Percentiles rank a stretch among this genome's conserved stretches.
Evolutionary conservation across 345 rosid genomes (phyloP).

Genomic region (Luvunga scandens): DNA sequence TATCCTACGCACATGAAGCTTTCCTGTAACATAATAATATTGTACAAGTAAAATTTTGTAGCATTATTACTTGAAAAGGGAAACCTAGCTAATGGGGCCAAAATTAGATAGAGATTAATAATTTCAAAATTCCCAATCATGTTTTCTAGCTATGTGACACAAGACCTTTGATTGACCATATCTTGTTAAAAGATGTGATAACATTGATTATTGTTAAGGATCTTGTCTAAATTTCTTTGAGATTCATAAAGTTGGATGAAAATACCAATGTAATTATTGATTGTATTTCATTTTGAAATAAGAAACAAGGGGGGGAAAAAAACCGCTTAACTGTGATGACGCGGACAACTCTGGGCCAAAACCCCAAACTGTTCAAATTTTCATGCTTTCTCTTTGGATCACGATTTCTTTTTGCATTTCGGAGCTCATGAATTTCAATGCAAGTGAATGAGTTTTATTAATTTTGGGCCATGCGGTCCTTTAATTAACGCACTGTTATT

Average conservation of each 20-base stretch:
- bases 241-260: not conserved
- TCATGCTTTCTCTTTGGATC: not conserved
- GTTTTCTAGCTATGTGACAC: not conserved
- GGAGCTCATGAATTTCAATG: not conserved
- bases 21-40: not conserved
- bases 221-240: not conserved
- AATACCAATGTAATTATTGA: too few species aligned
- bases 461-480: not conserved
- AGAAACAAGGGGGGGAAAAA: too few species aligned
- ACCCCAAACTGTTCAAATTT: not conserved
- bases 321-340: not conserved
- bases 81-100: not conserved
- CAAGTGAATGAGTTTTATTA: not conserved
- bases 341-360: not conserved
- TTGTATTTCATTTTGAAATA: not conserved
- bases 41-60: not conserved
- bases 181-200: not conserved
- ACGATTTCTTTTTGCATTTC: not conserved
- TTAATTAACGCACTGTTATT: not conserved
- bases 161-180: not conserved
- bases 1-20: not conserved
- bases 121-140: slow-evolving; percentile 5
- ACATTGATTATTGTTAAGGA: not conserved
- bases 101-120: not conserved
- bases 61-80: not conserved